Evolutionary conservation across 2,329 filamentous ascomycete genomes (phyloP).

Genomic region (Aspergillus hiratsukae): DNA sequence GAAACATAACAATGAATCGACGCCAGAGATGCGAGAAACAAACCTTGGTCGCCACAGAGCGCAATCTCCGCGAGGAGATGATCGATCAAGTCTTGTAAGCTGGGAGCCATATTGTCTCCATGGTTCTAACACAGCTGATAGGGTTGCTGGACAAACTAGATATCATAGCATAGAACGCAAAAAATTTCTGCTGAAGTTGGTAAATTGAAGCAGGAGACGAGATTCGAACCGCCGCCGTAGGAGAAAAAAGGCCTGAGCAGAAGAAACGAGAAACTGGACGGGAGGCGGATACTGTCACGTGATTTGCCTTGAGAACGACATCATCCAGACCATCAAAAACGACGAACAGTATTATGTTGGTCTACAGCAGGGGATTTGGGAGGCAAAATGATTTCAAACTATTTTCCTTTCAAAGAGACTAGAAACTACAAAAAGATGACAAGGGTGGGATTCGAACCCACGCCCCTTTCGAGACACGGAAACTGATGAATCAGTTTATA

Average conservation of each 20-base stretch:
- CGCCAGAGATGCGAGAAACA: not conserved
- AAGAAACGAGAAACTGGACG: not conserved
- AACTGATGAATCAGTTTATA: not conserved
- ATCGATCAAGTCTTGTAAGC: slow-evolving; percentile 55
- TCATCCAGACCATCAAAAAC: too few species aligned
- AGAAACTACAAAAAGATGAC: not conserved
- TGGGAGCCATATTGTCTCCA: slow-evolving; percentile 41
- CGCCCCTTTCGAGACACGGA: not conserved
- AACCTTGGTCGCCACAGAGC: slow-evolving; percentile 50
- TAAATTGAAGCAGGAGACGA: slow-evolving; percentile 14
- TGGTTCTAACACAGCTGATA: not conserved
- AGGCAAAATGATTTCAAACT: too few species aligned
- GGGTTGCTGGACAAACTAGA: not conserved
- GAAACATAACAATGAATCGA: not conserved
- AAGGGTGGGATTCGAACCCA: not conserved
- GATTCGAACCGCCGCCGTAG: slow-evolving; percentile 30
- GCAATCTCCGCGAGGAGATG: slow-evolving; percentile 57
- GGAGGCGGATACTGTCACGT: not conserved
- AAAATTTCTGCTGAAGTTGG: not conserved
- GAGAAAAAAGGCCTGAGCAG: slow-evolving; percentile 6
- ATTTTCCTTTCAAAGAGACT: not conserved
- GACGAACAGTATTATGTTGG: not conserved
- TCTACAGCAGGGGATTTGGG: not conserved
- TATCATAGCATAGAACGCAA: slow-evolving; percentile 2
- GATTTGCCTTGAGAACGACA: slow-evolving; percentile 1